Base-by-base conservation (phyloP, 441 rosid species). In the Sinapis alba region DNA sequence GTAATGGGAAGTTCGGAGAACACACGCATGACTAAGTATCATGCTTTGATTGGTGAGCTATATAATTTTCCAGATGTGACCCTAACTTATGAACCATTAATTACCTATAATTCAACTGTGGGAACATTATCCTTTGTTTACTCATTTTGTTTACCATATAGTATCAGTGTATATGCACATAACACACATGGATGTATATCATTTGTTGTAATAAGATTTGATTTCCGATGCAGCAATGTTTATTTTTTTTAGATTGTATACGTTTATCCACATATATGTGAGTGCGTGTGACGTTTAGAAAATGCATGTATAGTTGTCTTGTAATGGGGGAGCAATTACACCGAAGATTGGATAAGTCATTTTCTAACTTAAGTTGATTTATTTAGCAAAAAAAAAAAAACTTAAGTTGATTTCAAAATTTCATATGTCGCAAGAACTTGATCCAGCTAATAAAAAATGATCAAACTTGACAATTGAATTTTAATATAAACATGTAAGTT, bases 31-130 rank as follows among this genome's bases (percentile, higher is more conserved):
- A 20, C 61, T 53, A 66, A 61, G 60, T 66, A 61, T 69, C 38
- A 62, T 15, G 72, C 36, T 59, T 7, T 60, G 77, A 77, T 66
- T 71, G 80, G 73, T 77, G 80, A 65, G 69, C 77, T 71, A 60
- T 59, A 71, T 71, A 12, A 65, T 71, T 77, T 18, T 65, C 23
- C 43, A 15, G 76, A 77, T 71, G 76, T 71, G 80, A 77, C 76
- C 65, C 69, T 77, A 45, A 11, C 56, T 19, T 65, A 59, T 71
- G 73, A 60, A 58, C 43, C 77, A 65, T 65, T 50, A 58, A 77
- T 71, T 71, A 34, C 34, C 58, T 34, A 18, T 32, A 27, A 65
- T 62, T 43, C 19, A 45, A 23, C 20, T 24, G 26, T 27, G 38
- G 36, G 63, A 19, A n/a, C 65, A 34, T 51, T 27, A 66, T 71